A percentile compares a stretch with the other conserved stretches of the same genome.
Evolutionary conservation across 2,329 filamentous ascomycete species (phyloP).

Genomic region (Colletotrichum lupini): DNA sequence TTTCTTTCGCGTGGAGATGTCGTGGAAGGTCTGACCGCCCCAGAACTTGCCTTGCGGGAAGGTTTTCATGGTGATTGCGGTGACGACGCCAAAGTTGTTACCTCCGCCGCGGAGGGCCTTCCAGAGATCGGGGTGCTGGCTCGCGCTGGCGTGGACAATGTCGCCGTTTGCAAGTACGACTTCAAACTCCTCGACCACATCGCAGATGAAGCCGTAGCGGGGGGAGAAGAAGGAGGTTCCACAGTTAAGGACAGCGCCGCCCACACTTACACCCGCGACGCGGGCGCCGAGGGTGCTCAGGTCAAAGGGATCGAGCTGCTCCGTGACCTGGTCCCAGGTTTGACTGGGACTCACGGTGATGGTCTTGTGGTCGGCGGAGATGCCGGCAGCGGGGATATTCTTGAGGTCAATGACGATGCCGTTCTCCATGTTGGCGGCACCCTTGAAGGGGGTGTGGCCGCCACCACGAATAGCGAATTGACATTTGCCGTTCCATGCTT

Average conservation of each 20-base stretch:
- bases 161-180: conserved; percentile 52
- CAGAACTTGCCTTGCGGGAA: conserved; percentile 15
- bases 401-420: conserved; percentile 21
- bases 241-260: conserved; percentile 41
- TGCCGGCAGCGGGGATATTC: background rate
- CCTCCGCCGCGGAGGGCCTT: conserved; percentile 56
- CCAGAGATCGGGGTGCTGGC: conserved; percentile 52
- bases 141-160: conserved; percentile 51
- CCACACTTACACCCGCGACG: conserved; percentile 51
- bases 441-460: conserved; percentile 19
- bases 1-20: conserved; percentile 7
- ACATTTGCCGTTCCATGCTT: background rate
- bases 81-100: conserved; percentile 55
- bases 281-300: conserved; percentile 53
- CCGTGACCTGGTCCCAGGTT: conserved; percentile 53
- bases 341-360: conserved; percentile 51
- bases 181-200: conserved; percentile 5
- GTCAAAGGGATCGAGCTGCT: conserved; percentile 44
- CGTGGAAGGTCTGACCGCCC: conserved; percentile 19
- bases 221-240: conserved; percentile 26
- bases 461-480: conserved; percentile 32
- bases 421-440: conserved; percentile 32
- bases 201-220: conserved; percentile 21
- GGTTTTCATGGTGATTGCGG: conserved; percentile 23
- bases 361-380: conserved; percentile 43